phyloP scores from a whole-genome alignment of 2,329 filamentous ascomycete species.

The Cordyceps cicadae region DNA sequence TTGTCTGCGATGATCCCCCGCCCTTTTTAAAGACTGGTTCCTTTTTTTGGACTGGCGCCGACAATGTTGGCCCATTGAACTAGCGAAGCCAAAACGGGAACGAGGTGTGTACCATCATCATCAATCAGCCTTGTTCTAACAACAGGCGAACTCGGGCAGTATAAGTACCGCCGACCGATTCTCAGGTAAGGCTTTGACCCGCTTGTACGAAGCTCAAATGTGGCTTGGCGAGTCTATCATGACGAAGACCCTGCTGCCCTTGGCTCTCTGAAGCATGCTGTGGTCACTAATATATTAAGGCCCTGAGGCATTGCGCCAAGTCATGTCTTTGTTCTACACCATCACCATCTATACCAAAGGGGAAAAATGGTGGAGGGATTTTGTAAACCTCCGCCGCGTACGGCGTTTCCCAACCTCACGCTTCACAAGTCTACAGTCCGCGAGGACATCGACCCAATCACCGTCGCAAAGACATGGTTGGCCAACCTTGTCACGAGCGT shows the following conservation, averaged over 20 bases:
- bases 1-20: not conserved
- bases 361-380: not conserved
- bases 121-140: not conserved
- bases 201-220: not conserved
- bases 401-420: not conserved
- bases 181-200: not conserved
- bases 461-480: not conserved
- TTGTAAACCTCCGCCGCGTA: not conserved
- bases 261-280: not conserved
- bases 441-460: not conserved
- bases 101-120: not conserved
- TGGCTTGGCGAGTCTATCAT: not conserved
- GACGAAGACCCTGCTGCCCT: not conserved
- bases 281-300: not conserved
- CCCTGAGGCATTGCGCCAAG: not conserved
- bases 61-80: not conserved
- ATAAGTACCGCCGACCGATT: not conserved
- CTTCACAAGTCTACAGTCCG: conserved; percentile 2
- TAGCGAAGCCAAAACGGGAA: not conserved
- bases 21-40: not conserved
- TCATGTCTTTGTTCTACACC: not conserved
- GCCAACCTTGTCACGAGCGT: not conserved
- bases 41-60: not conserved
- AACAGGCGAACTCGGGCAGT: not conserved
- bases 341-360: not conserved